Evolutionary conservation across 441 rosid species (phyloP).

Genomic region (Erodium trifolium): DNA sequence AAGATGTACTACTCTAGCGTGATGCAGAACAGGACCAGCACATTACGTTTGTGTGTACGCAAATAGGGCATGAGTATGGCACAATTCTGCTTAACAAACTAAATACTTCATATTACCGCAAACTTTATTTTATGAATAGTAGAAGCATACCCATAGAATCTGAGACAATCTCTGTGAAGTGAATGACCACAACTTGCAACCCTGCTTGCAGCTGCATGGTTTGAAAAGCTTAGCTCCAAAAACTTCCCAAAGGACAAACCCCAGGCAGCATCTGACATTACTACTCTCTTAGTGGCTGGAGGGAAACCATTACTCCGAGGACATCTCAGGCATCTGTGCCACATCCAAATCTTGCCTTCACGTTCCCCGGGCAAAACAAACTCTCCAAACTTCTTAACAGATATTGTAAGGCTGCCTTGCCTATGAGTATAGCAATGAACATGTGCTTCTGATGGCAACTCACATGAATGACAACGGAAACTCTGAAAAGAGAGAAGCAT

Average conservation of each 20-base stretch:
- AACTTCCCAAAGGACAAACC: conserved; percentile 89
- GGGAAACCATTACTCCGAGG: conserved; percentile 76
- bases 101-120: conserved; percentile 5
- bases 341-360: conserved; percentile 99
- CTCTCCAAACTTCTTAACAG: conserved; percentile 79
- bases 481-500: conserved; percentile 34
- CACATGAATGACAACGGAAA: conserved; percentile 67
- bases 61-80: background rate
- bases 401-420: conserved; percentile 93
- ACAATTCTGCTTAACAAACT: background rate
- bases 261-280: conserved; percentile 99
- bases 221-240: conserved; percentile 39
- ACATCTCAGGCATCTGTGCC: conserved; percentile 96
- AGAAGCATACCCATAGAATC: conserved; percentile 84
- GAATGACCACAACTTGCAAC: conserved; percentile 99
- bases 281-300: conserved; percentile 83
- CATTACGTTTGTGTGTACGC: background rate
- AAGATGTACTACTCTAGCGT: background rate
- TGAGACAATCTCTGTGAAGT: conserved; percentile 97
- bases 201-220: conserved; percentile 99
- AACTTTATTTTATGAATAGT: conserved; percentile 4
- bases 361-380: conserved; percentile 71
- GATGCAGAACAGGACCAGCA: background rate
- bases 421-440: conserved; percentile 96
- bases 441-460: conserved; percentile 96